phyloP scores from a whole-genome alignment of 2,329 filamentous ascomycete species.

The Penicillium rolfsii region DNA sequence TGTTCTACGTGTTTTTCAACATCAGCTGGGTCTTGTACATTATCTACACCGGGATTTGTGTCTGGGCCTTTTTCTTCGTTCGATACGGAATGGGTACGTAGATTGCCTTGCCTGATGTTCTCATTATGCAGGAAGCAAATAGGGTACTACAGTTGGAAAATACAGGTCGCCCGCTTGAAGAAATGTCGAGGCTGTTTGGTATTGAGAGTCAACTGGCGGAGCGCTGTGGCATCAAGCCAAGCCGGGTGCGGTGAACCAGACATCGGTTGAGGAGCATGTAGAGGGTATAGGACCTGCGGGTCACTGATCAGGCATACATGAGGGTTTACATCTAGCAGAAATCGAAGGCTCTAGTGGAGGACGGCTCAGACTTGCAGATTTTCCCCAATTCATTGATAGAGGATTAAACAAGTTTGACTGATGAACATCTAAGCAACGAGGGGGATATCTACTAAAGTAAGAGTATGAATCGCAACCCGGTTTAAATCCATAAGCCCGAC shows the following conservation, averaged over 20 bases:
- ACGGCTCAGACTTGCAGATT: background rate
- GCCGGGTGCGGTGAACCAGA: background rate
- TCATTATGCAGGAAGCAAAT: background rate
- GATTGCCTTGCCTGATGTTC: background rate
- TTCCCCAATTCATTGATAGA: background rate
- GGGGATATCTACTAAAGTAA: background rate
- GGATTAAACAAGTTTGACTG: background rate
- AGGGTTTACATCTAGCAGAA: background rate
- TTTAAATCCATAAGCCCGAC: background rate
- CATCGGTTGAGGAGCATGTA: background rate
- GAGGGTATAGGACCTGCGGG: background rate
- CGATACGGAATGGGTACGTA: background rate
- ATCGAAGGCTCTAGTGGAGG: background rate
- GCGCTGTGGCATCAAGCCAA: background rate
- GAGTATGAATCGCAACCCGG: background rate
- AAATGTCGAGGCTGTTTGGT: background rate
- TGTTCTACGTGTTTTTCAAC: conserved; percentile 30
- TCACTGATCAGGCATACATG: background rate
- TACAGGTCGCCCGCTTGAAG: background rate
- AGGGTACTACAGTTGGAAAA: background rate
- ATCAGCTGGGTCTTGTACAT: conserved; percentile 22
- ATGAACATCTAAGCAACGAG: no score
- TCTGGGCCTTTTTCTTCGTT: background rate
- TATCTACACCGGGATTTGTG: background rate
- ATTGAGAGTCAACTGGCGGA: background rate